These are phyloP conservation scores for Boletus pseudopeckii DNA, from an alignment of 768 basidiomycete species.

Conservation along the genomic window DNA sequence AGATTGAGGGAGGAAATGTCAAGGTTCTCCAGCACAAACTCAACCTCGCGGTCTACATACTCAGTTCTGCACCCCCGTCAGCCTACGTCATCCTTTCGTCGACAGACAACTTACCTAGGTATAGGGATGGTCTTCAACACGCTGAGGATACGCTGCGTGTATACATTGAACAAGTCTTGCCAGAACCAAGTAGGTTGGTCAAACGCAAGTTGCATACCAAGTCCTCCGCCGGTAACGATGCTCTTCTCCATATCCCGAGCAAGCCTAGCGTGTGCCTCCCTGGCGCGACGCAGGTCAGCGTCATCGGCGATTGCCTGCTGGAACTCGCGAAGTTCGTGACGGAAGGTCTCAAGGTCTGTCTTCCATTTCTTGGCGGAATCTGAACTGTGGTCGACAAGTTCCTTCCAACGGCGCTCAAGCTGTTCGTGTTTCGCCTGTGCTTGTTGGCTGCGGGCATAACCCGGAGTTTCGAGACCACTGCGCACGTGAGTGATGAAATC, in stretches of 20 bases:
- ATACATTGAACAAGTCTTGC: conserved; percentile 80
- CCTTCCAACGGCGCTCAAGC: conserved; percentile 49
- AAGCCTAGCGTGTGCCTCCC: conserved; percentile 47
- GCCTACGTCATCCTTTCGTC: not conserved
- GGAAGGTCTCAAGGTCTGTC: conserved; percentile 43
- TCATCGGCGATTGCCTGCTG: conserved; percentile 47
- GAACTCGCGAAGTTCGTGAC: conserved; percentile 43
- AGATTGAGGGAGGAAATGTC: conserved; percentile 65
- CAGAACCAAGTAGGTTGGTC: conserved; percentile 73
- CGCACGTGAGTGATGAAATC: conserved; percentile 48
- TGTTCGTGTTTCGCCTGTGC: conserved; percentile 37
- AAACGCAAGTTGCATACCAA: conserved; percentile 48
- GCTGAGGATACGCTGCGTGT: conserved; percentile 55
- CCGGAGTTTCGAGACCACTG: conserved; percentile 45
- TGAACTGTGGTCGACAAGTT: conserved; percentile 43
- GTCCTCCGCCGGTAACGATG: conserved; percentile 35
- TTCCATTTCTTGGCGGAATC: conserved; percentile 49
- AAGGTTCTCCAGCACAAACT: conserved; percentile 74
- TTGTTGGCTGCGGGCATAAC: conserved; percentile 53
- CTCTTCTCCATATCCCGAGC: conserved; percentile 47
- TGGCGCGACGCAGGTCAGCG: conserved; percentile 45
- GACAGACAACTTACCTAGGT: conserved; percentile 47
- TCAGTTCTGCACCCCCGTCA: conserved; percentile 49
- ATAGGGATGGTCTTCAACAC: conserved; percentile 63
- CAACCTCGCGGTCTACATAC: conserved; percentile 63